Evolutionary conservation across 805 yeast species (phyloP).

Genomic region (Starmerella stellata): DNA sequence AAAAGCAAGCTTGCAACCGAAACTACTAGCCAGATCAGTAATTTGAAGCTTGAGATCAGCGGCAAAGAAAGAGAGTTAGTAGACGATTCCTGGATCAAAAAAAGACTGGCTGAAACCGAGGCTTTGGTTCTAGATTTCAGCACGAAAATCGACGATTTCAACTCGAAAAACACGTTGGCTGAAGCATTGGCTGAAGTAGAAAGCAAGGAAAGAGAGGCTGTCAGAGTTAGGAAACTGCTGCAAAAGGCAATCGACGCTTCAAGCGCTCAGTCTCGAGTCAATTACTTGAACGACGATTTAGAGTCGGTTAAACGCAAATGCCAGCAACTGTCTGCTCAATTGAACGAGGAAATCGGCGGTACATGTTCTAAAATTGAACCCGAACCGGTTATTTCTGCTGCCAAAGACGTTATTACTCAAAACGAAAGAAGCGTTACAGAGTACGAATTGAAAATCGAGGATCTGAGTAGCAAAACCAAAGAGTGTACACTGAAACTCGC

Average conservation of each 20-base stretch:
- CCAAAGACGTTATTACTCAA: too few relatives aligned
- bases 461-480: not conserved
- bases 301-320: slow-evolving; percentile 1
- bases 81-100: not conserved
- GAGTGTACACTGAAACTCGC: too few relatives aligned
- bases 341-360: too few relatives aligned
- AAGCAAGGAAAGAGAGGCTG: not conserved
- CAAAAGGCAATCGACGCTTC: slow-evolving; percentile 11
- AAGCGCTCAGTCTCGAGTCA: slow-evolving; percentile 6
- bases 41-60: not conserved
- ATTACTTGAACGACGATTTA: slow-evolving; percentile 9
- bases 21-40: not conserved
- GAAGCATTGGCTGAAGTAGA: not conserved
- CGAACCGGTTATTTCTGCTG: too few relatives aligned
- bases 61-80: slow-evolving; percentile 2
- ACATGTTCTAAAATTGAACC: too few relatives aligned
- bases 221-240: not conserved
- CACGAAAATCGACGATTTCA: not conserved
- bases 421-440: too few relatives aligned
- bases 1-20: not conserved
- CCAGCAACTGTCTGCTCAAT: not conserved
- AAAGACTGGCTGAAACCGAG: not conserved
- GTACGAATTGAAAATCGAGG: not conserved
- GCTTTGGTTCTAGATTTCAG: not conserved
- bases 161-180: not conserved